Evolutionary conservation across 306 rosid species (phyloP).

Genomic region (Trifolium pratense): DNA sequence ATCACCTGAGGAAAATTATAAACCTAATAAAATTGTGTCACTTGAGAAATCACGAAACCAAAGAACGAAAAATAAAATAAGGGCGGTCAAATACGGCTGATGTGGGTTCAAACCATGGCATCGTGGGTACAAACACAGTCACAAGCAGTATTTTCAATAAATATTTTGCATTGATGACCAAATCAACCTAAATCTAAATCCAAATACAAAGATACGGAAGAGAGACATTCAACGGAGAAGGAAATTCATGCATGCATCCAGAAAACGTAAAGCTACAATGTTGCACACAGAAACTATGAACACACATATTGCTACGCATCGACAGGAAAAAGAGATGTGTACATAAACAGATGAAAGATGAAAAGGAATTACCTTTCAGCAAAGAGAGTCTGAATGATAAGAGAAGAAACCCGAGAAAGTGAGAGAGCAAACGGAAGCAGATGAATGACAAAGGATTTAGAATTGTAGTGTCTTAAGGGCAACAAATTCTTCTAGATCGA

Average conservation of each 20-base stretch:
- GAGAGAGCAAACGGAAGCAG: background rate
- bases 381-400: slow-evolving; percentile 36
- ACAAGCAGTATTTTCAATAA: background rate
- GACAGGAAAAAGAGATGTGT: background rate
- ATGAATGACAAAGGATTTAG: slow-evolving; percentile 22
- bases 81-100: too few species aligned
- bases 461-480: background rate
- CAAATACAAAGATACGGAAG: background rate
- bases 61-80: background rate
- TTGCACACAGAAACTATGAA: background rate
- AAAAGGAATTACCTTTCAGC: slow-evolving; percentile 36
- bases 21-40: background rate
- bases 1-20: background rate
- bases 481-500: background rate
- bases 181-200: slow-evolving; percentile 10
- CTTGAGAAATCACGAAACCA: background rate
- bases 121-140: background rate
- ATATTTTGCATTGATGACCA: slow-evolving; percentile 3
- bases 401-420: slow-evolving; percentile 14
- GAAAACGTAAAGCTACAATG: background rate
- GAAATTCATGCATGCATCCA: background rate
- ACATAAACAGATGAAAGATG: too few species aligned
- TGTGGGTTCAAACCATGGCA: background rate
- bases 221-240: background rate
- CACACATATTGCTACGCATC: background rate